Percentiles rank a stretch among this genome's conserved stretches.
phyloP scores from a whole-genome alignment of 116 monocot genomes.

The Posidonia oceanica region DNA sequence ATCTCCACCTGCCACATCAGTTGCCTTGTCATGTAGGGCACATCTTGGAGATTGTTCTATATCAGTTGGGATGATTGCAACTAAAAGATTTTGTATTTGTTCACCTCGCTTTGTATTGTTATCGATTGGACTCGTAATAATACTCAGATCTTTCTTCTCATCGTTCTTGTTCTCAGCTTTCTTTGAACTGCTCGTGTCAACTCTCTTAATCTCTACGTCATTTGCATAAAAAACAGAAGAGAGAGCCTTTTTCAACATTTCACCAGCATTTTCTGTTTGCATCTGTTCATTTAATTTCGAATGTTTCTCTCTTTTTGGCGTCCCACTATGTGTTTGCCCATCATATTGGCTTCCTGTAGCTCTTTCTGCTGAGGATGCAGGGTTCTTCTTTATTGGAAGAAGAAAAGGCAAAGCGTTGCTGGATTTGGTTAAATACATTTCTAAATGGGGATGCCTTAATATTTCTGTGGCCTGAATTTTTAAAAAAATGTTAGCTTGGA shows the following conservation, averaged over 20 bases:
- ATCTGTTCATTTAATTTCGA: too few species aligned
- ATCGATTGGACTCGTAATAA: not conserved
- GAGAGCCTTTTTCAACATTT: conserved; percentile 3
- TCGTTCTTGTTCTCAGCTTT: not conserved
- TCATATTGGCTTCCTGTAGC: too few species aligned
- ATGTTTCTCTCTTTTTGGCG: too few species aligned
- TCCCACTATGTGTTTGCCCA: too few species aligned
- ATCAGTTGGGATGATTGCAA: not conserved
- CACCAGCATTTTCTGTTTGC: too few species aligned
- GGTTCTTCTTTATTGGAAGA: too few species aligned
- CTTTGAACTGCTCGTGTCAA: conserved; percentile 13
- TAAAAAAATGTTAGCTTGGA: too few species aligned
- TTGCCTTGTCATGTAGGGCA: not conserved
- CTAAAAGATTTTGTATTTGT: not conserved
- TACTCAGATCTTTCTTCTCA: conserved; percentile 5
- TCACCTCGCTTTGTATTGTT: not conserved
- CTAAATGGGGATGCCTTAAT: too few species aligned
- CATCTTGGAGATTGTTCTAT: not conserved
- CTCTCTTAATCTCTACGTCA: conserved; percentile 18
- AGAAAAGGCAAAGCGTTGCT: too few species aligned
- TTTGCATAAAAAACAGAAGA: not conserved
- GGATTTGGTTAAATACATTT: too few species aligned
- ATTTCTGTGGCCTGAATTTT: too few species aligned
- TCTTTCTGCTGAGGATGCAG: too few species aligned
- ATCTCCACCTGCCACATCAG: not conserved